Base-by-base conservation (phyloP, 495 filamentous ascomycete species). In the Xylaria curta region DNA sequence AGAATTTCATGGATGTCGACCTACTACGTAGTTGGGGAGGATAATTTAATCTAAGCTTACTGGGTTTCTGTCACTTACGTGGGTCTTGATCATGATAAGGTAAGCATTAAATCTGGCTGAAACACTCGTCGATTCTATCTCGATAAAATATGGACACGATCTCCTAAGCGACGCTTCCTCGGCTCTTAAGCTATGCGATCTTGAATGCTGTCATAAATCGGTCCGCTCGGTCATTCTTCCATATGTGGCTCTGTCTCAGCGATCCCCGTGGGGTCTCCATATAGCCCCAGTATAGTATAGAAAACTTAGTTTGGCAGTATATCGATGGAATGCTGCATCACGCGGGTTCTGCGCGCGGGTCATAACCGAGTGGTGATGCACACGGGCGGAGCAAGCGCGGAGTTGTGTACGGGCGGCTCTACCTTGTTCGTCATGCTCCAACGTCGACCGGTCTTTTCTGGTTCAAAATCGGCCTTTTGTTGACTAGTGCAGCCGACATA, bases 401-500 rank as follows among this genome's bases (percentile, higher is more conserved):
- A 59, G 28, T 24, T 33, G 28, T 3, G 17, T 9, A 40, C 44
- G 44, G 24, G 33, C 24, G 24, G 28, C 47, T 56, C 28, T 58
- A 44, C 65, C 65, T 21, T 26, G 33, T 58, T 58, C 65, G 47
- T 54, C 36, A 19, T 21, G 31, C 65, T 58, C 49, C 65, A 40
- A 58, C 33, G 26, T 36, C 44, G 61, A 24, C 61, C 61, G 40
- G 61, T 19, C 26, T 51, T 19, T 21, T 33, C 24, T 47, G 12
- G 44, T 44, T 42, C 65, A 58, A 44, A 9, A 26, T 56, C 33
- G 49, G 47, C 65, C 12, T 19, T 66, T 56, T 42, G 31, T 33
- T 40, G 38, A 58, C 7, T 36, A 59, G 66, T 56, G 15, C 7
- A 46, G 24, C 66, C 66, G 66, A 59, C 66, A 68, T 59, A 68